Evolutionary conservation across 768 basidiomycete species (phyloP).

Genomic region (Neoboletus brunneissimus): DNA sequence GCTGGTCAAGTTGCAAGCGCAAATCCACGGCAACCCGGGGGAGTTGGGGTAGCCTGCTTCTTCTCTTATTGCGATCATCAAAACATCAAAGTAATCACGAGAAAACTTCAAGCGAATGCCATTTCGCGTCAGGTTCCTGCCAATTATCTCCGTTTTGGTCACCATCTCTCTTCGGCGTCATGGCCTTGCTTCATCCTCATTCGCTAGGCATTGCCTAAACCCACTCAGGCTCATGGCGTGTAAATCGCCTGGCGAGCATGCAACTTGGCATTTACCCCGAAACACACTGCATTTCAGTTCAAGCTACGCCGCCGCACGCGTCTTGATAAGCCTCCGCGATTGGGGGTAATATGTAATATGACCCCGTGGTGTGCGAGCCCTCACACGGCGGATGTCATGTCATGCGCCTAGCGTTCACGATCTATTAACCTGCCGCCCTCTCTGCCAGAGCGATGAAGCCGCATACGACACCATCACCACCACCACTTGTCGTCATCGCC

Average conservation of each 20-base stretch:
- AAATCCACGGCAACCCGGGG: constrained; percentile 7
- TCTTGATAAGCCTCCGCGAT: constrained; percentile 20
- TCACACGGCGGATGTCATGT: constrained; percentile 24
- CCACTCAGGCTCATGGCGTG: constrained; percentile 20
- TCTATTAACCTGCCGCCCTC: constrained; percentile 20
- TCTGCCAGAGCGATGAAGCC: constrained; percentile 22
- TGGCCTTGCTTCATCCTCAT: constrained; percentile 25
- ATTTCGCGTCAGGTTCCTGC: constrained; percentile 7
- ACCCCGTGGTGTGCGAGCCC: constrained; percentile 23
- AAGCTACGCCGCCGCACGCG: constrained; percentile 26
- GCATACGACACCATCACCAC: constrained; percentile 25
- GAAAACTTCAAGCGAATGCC: background rate
- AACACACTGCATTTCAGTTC: constrained; percentile 15
- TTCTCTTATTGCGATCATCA: background rate
- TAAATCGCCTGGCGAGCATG: constrained; percentile 24
- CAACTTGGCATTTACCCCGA: constrained; percentile 14
- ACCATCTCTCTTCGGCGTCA: constrained; percentile 4
- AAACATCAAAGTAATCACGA: constrained; percentile 2
- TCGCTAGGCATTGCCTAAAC: constrained; percentile 15
- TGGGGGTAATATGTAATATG: constrained; percentile 28
- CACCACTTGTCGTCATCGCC: constrained; percentile 25
- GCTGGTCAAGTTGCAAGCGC: background rate
- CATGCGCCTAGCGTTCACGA: constrained; percentile 17
- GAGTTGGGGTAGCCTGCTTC: background rate
- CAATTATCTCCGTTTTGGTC: constrained; percentile 10